These are phyloP conservation scores for Globisporangium lucens DNA, from an alignment of 352 stramenopile genomes.

Conservation along the genomic window DNA sequence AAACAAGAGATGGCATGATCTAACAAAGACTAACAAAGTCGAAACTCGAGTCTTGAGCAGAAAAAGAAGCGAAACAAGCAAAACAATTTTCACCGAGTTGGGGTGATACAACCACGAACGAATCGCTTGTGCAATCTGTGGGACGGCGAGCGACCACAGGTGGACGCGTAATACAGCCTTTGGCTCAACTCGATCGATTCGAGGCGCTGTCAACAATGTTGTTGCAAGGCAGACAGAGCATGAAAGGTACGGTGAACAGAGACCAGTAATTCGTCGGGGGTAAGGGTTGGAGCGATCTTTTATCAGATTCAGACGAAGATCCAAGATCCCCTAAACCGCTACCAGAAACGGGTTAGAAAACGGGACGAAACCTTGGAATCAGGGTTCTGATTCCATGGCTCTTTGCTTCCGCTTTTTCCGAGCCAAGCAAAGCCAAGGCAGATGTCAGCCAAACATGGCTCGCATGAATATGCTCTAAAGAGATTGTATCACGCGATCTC, in stretches of 20 bases:
- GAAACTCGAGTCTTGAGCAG: background rate
- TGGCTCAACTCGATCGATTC: background rate
- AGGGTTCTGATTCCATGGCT: no score
- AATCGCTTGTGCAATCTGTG: background rate
- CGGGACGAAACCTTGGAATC: no score
- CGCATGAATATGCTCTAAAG: background rate
- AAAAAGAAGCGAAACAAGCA: slow-evolving; percentile 1
- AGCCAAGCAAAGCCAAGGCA: background rate
- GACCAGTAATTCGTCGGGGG: background rate
- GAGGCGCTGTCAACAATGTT: background rate
- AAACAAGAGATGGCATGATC: background rate
- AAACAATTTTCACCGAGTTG: background rate
- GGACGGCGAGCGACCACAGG: background rate
- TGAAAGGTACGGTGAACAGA: background rate
- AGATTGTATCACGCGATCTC: background rate
- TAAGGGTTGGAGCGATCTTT: background rate
- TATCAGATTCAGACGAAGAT: background rate
- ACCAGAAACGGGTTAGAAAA: no score
- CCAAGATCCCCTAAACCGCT: background rate
- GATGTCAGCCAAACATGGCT: background rate
- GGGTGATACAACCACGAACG: background rate
- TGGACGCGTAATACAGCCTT: background rate
- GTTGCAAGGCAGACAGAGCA: background rate
- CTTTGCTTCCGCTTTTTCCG: no score
- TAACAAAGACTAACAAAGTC: background rate